A percentile compares a stretch with the other conserved stretches of the same genome.
Evolutionary conservation across 306 rosid genomes (phyloP).

Genomic region (Quercus cerris): DNA sequence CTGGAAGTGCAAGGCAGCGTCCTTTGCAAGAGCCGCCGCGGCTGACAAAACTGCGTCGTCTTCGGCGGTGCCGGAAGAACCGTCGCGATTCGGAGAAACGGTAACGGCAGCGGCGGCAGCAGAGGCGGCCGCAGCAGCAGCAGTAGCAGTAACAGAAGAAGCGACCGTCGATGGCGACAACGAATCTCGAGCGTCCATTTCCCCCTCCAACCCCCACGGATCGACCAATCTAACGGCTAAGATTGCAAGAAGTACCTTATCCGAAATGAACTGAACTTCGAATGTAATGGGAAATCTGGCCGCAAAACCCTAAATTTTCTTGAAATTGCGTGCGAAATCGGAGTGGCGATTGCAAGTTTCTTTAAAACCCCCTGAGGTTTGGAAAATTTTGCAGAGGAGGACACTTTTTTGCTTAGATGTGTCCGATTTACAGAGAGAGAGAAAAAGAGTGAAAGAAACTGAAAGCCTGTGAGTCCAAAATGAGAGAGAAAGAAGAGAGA

Average conservation of each 20-base stretch:
- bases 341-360: constrained; percentile 27
- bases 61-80: constrained; percentile 49
- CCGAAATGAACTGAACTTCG: constrained; percentile 23
- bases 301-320: background rate
- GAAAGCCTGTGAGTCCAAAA: constrained; percentile 31
- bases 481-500: constrained; percentile 7
- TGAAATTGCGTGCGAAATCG: constrained; percentile 16
- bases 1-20: constrained; percentile 83
- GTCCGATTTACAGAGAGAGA: constrained; percentile 29
- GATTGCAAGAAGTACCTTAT: constrained; percentile 8
- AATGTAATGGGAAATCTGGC: constrained; percentile 4
- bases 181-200: constrained; percentile 78
- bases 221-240: constrained; percentile 50
- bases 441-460: constrained; percentile 35
- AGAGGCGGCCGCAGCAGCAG: no score
- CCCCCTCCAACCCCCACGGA: constrained; percentile 26
- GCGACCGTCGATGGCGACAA: constrained; percentile 16
- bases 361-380: no score
- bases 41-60: constrained; percentile 62
- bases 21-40: constrained; percentile 63
- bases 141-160: no score
- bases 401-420: constrained; percentile 32
- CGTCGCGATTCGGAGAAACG: constrained; percentile 54
- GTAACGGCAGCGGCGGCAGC: background rate
- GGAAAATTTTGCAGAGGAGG: constrained; percentile 19